Conservation (phyloP, 768 basidiomycete species). For the Macrolepiota fuliginosa region DNA sequence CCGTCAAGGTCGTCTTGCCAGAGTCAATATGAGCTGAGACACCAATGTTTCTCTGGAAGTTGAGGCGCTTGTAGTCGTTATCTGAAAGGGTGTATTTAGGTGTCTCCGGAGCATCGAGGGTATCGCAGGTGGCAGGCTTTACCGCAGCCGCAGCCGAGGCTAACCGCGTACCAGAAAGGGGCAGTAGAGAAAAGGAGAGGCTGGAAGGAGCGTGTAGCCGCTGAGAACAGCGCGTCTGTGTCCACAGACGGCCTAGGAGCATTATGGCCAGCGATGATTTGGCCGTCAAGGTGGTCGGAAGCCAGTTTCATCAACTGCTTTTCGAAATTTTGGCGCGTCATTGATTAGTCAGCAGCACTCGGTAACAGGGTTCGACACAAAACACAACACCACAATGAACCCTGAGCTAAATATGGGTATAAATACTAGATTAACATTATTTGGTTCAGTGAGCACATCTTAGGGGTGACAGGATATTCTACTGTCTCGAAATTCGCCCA, state of each 20-base stretch:
- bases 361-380: background rate
- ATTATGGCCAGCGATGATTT: constrained; percentile 6
- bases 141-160: constrained; percentile 46
- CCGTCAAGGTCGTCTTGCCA: constrained; percentile 97
- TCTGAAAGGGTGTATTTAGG: constrained; percentile 51
- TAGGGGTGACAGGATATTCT: too few relatives aligned
- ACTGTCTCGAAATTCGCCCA: background rate
- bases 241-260: constrained; percentile 9
- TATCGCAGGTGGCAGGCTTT: constrained; percentile 21
- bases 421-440: too few relatives aligned
- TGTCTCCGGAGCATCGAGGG: constrained; percentile 20
- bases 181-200: background rate
- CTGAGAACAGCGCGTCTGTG: background rate
- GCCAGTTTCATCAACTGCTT: background rate
- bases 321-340: constrained; percentile 7
- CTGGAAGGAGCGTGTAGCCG: constrained; percentile 7
- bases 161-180: constrained; percentile 25
- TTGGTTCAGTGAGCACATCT: background rate
- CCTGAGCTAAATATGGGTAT: too few relatives aligned
- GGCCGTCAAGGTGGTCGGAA: background rate
- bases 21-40: constrained; percentile 95
- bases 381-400: too few relatives aligned
- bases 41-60: constrained; percentile 90
- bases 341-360: constrained; percentile 12
- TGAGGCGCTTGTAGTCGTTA: constrained; percentile 62